A percentile compares a stretch with the other conserved stretches of the same genome.
Evolutionary conservation across 768 basidiomycete genomes (phyloP).

Genomic region (Hydnomerulius pinastri): DNA sequence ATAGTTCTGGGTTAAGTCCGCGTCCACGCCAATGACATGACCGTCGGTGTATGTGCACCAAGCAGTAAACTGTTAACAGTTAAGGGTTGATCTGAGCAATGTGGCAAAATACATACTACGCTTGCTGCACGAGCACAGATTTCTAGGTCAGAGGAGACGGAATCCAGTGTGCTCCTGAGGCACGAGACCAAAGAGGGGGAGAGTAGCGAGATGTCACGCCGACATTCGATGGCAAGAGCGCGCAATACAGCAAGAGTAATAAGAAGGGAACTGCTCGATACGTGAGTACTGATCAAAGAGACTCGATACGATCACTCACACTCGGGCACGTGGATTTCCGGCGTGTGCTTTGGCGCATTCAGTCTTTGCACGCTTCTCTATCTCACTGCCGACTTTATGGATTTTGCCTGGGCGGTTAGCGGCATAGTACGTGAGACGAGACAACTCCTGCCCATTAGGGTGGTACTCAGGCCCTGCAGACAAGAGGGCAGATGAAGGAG

Average conservation of each 20-base stretch:
- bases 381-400: conserved; percentile 70
- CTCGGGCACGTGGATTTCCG: conserved; percentile 77
- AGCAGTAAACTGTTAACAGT: conserved; percentile 68
- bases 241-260: conserved; percentile 83
- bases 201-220: conserved; percentile 76
- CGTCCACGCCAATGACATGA: conserved; percentile 77
- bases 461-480: conserved; percentile 76
- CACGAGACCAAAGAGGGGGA: conserved; percentile 69
- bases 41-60: conserved; percentile 94
- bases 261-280: conserved; percentile 60
- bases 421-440: conserved; percentile 83
- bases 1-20: conserved; percentile 67
- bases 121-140: conserved; percentile 76
- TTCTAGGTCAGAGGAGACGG: conserved; percentile 68
- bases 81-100: not conserved
- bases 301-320: conserved; percentile 51
- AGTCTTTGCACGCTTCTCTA: conserved; percentile 69
- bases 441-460: conserved; percentile 84
- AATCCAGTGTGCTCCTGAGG: conserved; percentile 56
- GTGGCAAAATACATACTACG: conserved; percentile 54
- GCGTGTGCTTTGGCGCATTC: conserved; percentile 66
- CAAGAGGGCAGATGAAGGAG: conserved; percentile 70
- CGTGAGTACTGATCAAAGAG: conserved; percentile 1
- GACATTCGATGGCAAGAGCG: conserved; percentile 83
- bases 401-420: conserved; percentile 82